Percentiles rank a stretch among this genome's conserved stretches.
Evolutionary conservation across 192 early-diverging fungal species (phyloP).

Genomic region (Coemansia asiatica): DNA sequence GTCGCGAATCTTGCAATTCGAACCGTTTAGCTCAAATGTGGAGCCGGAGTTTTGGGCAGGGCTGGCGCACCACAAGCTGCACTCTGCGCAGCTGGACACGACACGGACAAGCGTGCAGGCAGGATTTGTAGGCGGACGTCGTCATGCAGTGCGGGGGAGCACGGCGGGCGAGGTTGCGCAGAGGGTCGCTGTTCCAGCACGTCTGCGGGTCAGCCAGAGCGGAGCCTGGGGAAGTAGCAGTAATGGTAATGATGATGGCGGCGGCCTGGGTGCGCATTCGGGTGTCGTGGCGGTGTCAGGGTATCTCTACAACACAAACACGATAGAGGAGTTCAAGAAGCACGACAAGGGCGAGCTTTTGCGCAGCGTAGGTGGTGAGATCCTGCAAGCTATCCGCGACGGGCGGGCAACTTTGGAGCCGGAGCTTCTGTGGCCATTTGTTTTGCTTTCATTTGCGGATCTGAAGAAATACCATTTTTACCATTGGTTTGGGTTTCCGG

Average conservation of each 20-base stretch:
- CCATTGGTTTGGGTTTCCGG: constrained; percentile 95
- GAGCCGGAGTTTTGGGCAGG: constrained; percentile 90
- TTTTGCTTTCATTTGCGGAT: constrained; percentile 90
- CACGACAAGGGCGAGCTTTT: constrained; percentile 76
- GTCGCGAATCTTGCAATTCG: constrained; percentile 72
- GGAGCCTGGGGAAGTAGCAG: constrained; percentile 51
- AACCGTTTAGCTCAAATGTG: constrained; percentile 78
- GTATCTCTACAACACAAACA: constrained; percentile 86
- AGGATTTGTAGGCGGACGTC: constrained; percentile 65
- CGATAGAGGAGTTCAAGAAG: constrained; percentile 86
- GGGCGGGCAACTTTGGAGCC: constrained; percentile 68
- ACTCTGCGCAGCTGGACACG: constrained; percentile 78
- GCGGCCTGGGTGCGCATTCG: constrained; percentile 1
- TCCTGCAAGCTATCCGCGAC: constrained; percentile 70
- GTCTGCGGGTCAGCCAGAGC: constrained; percentile 61
- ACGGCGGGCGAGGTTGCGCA: constrained; percentile 21
- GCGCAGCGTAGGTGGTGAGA: constrained; percentile 19
- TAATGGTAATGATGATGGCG: neutral
- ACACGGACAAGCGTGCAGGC: constrained; percentile 57
- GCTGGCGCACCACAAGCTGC: constrained; percentile 81
- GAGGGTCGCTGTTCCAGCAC: constrained; percentile 57
- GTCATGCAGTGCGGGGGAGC: constrained; percentile 46
- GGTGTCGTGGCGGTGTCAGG: constrained; percentile 22
- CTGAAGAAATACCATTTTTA: constrained; percentile 94
- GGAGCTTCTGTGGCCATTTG: constrained; percentile 67